phyloP scores from a whole-genome alignment of 2,329 filamentous ascomycete genomes.

The Diaporthe citri region DNA sequence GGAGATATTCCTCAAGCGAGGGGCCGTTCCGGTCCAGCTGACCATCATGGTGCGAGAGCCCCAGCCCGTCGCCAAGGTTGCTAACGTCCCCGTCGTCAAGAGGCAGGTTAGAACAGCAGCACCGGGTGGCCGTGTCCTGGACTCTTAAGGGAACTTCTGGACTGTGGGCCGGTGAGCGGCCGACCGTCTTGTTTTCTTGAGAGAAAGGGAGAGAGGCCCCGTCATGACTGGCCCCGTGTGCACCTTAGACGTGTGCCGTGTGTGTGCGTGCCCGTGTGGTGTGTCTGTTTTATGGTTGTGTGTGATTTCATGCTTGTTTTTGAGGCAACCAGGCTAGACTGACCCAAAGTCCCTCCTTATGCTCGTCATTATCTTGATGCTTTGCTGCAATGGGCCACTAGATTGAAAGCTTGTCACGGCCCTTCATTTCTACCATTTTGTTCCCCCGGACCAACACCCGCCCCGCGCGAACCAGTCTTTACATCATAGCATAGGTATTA shows the following conservation, averaged over 20 bases:
- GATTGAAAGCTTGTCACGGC: slow-evolving; percentile 22
- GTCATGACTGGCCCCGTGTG: slow-evolving; percentile 9
- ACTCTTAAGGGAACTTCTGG: slow-evolving; percentile 17
- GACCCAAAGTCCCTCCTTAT: slow-evolving; percentile 18
- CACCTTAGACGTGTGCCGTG: background rate
- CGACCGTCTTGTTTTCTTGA: slow-evolving; percentile 11
- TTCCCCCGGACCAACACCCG: slow-evolving; percentile 11
- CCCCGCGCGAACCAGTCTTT: slow-evolving; percentile 34
- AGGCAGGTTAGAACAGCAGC: slow-evolving; percentile 22
- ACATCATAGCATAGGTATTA: slow-evolving; percentile 39
- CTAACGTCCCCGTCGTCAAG: slow-evolving; percentile 47
- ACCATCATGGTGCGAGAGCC: slow-evolving; percentile 89
- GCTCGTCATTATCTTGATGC: slow-evolving; percentile 27
- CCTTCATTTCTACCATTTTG: slow-evolving; percentile 13
- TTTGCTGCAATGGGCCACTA: slow-evolving; percentile 13
- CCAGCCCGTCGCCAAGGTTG: slow-evolving; percentile 48
- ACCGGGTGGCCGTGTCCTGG: background rate
- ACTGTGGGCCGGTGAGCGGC: background rate
- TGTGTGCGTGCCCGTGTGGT: background rate
- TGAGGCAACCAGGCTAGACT: background rate
- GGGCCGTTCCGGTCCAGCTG: slow-evolving; percentile 70
- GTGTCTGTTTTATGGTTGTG: background rate
- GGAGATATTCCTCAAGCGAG: slow-evolving; percentile 73
- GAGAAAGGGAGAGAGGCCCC: slow-evolving; percentile 1
- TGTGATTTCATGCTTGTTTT: slow-evolving; percentile 16